These are phyloP conservation scores for Rosa chinensis DNA, from an alignment of 306 rosid species.

Conservation along the genomic window DNA sequence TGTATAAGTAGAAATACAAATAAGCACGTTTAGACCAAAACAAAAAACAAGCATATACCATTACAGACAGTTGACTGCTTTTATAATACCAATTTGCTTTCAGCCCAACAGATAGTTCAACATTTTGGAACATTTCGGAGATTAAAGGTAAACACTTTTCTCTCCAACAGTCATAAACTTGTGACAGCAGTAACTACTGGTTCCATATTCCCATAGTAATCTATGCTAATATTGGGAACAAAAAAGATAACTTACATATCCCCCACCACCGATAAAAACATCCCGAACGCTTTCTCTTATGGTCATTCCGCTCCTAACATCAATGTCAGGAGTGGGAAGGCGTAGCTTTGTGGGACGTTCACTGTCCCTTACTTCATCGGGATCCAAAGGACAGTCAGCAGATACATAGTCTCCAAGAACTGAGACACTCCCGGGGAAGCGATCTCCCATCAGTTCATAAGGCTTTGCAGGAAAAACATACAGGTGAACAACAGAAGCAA, in stretches of 20 bases:
- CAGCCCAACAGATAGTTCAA: background rate
- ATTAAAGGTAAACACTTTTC: background rate
- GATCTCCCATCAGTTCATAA: conserved; percentile 93
- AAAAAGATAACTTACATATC: conserved; percentile 66
- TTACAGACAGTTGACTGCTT: background rate
- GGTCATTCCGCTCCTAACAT: conserved; percentile 79
- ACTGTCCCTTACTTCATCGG: conserved; percentile 95
- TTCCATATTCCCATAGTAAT: conserved; percentile 27
- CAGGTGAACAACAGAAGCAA: conserved; percentile 94
- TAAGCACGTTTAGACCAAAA: background rate
- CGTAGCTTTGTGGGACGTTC: conserved; percentile 97
- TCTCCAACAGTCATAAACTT: background rate
- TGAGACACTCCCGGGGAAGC: conserved; percentile 69
- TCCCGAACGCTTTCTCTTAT: conserved; percentile 92
- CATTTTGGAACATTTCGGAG: background rate
- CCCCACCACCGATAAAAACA: conserved; percentile 89
- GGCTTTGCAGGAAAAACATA: conserved; percentile 96
- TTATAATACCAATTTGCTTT: background rate
- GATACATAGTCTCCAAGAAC: conserved; percentile 97
- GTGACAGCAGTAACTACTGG: conserved; percentile 1
- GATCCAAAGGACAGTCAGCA: conserved; percentile 92
- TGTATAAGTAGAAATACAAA: conserved; percentile 1
- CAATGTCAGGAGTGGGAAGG: conserved; percentile 77
- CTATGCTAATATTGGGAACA: conserved; percentile 8
- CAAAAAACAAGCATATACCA: background rate